Conservation (phyloP, 371 early-diverging fungal genomes). For the Mycotypha africana region DNA sequence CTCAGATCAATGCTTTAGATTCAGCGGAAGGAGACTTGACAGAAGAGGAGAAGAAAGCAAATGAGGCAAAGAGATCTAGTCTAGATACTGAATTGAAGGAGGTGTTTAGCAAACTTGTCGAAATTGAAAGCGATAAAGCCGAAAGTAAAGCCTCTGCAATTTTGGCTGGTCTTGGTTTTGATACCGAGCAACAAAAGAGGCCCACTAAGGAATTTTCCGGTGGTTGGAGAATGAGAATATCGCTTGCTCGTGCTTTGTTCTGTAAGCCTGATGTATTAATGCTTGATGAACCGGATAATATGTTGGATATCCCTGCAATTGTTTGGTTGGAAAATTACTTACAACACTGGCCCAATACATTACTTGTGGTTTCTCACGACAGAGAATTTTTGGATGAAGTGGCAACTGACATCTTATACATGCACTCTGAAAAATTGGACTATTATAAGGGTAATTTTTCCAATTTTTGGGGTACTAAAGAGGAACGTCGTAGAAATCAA, state of each 20-base stretch:
- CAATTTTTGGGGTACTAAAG: constrained; percentile 81
- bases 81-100: constrained; percentile 69
- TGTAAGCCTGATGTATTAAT: constrained; percentile 94
- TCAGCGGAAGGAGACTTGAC: constrained; percentile 28
- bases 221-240: constrained; percentile 93
- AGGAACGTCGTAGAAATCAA: constrained; percentile 87
- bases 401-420: constrained; percentile 94
- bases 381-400: constrained; percentile 96
- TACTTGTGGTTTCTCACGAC: constrained; percentile 97
- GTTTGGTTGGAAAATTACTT: constrained; percentile 96
- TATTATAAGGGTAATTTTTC: constrained; percentile 95
- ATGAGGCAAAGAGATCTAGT: constrained; percentile 64
- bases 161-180: constrained; percentile 94
- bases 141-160: constrained; percentile 89
- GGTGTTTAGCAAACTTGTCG: constrained; percentile 79
- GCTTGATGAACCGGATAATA: constrained; percentile 99
- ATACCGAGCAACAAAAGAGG: constrained; percentile 66
- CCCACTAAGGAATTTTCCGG: constrained; percentile 94
- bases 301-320: constrained; percentile 93
- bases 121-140: constrained; percentile 96
- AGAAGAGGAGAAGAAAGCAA: constrained; percentile 51
- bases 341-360: constrained; percentile 83
- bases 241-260: constrained; percentile 95
- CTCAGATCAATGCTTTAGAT: constrained; percentile 36
- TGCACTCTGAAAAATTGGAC: constrained; percentile 89